Base-by-base conservation (phyloP, 345 rosid genomes). In the Limnanthes douglasii region DNA sequence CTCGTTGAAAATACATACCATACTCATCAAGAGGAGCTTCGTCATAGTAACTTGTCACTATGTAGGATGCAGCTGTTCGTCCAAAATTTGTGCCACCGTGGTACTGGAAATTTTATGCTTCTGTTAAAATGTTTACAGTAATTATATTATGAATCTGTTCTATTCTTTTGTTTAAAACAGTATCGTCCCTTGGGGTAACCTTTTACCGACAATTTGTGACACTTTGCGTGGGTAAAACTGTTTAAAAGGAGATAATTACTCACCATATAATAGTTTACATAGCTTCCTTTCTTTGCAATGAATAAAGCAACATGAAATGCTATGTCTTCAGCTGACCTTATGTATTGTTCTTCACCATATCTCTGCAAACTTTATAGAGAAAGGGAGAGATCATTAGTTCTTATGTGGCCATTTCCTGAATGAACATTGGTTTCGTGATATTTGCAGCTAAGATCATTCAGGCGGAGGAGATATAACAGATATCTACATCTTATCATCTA, bases 231-330 rank as follows among this genome's bases (percentile, higher is more conserved):
- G n/a, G n/a, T n/a, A n/a, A n/a, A n/a, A n/a, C n/a, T n/a, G 24
- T 6, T 3, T 13, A 21, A 16, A 0, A 27, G 21, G 3, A 2
- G 33, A 20, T 26, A 8, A 37, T 7, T 23, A 3, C 33, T 11
- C 63, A 86, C 97, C 99, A 92, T 92, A 40, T 92, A 92, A 50
- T 92, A 92, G 69, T 92, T 92, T 34, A 52, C 60, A 15, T 80
- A 65, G 38, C 63, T 65, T 43, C 96, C 99, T 18, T 78, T 85
- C 65, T 81, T 92, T 0, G 96, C 65, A 47, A 81, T 73, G 61
- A 75, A 90, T 1, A 94, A 75, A 19, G 92, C 75, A 27, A 75
- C 84, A 2, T 86, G 65, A 59, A 37, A 84, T 0, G 94, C 79
- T 1, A 69, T 52, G 56, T 90, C 98, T 59, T 90, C 96, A 1